These are phyloP conservation scores for Thielaviopsis euricoi DNA, from an alignment of 2,329 filamentous ascomycete species.

Conservation along the genomic window DNA sequence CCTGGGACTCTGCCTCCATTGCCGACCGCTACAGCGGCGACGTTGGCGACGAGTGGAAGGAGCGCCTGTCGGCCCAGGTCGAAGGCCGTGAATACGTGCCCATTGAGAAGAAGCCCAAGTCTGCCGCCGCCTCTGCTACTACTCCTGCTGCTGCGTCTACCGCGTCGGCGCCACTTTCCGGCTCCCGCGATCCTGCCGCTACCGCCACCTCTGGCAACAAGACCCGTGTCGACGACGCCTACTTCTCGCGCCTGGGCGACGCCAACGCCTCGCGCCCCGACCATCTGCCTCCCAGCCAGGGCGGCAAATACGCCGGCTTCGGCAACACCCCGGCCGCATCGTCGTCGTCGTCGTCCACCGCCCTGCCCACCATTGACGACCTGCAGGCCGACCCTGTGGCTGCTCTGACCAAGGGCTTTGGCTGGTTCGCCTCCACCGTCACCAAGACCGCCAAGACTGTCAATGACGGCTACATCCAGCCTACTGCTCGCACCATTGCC, in stretches of 20 bases:
- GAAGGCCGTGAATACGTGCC: constrained; percentile 78
- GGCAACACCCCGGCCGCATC: constrained; percentile 52
- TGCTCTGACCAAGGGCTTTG: constrained; percentile 80
- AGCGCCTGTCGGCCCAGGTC: constrained; percentile 70
- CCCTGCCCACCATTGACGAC: constrained; percentile 60
- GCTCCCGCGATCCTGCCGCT: constrained; percentile 8
- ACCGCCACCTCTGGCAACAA: constrained; percentile 23
- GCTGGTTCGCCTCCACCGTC: constrained; percentile 81
- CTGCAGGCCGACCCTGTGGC: constrained; percentile 82
- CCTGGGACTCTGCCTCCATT: constrained; percentile 78
- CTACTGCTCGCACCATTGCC: constrained; percentile 62
- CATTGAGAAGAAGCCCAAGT: constrained; percentile 41
- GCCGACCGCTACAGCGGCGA: constrained; percentile 81
- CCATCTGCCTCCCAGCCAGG: constrained; percentile 67
- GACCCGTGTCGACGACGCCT: constrained; percentile 63
- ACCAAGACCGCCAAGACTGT: constrained; percentile 81
- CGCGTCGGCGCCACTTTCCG: constrained; percentile 18
- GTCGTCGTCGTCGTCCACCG: constrained; percentile 20
- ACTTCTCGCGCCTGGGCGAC: constrained; percentile 71
- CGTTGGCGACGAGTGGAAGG: constrained; percentile 89
- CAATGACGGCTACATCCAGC: constrained; percentile 83
- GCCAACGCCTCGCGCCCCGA: constrained; percentile 67
- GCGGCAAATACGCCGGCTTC: constrained; percentile 84
- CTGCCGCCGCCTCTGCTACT: constrained; percentile 16
- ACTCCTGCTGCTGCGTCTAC: constrained; percentile 17